phyloP scores from a whole-genome alignment of 2,329 filamentous ascomycete species.

The Clonostachys chloroleuca region DNA sequence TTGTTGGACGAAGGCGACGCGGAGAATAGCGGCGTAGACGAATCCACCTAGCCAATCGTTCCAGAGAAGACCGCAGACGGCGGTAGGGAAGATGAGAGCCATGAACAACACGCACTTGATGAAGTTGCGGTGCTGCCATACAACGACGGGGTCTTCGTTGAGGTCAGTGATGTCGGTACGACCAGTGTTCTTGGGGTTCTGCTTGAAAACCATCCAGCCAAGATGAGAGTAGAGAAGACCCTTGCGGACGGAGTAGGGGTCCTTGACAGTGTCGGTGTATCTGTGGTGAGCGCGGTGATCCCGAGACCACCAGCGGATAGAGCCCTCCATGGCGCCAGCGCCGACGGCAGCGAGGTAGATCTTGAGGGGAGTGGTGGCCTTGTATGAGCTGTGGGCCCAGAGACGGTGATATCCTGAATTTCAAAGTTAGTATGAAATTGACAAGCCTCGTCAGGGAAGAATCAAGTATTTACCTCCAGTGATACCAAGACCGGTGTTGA shows the following conservation, averaged over 20 bases:
- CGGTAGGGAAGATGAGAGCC: slow-evolving; percentile 70
- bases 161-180: slow-evolving; percentile 85
- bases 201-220: slow-evolving; percentile 91
- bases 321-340: slow-evolving; percentile 80
- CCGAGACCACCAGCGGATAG: slow-evolving; percentile 84
- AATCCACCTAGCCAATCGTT: slow-evolving; percentile 78
- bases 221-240: slow-evolving; percentile 74
- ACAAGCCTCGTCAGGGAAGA: slow-evolving; percentile 2
- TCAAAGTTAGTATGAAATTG: not conserved
- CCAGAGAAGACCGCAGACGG: slow-evolving; percentile 76
- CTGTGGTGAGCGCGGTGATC: slow-evolving; percentile 86
- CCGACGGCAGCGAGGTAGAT: slow-evolving; percentile 80
- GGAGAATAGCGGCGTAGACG: slow-evolving; percentile 79
- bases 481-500: slow-evolving; percentile 77
- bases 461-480: slow-evolving; percentile 56
- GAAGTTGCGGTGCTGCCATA: slow-evolving; percentile 87
- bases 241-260: slow-evolving; percentile 88
- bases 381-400: slow-evolving; percentile 84
- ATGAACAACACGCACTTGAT: slow-evolving; percentile 75
- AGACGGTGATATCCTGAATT: slow-evolving; percentile 55
- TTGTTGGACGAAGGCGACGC: slow-evolving; percentile 87
- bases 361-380: slow-evolving; percentile 69
- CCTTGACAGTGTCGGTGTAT: slow-evolving; percentile 90
- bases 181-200: slow-evolving; percentile 85
- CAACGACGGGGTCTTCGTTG: slow-evolving; percentile 79